phyloP scores from a whole-genome alignment of 2,329 filamentous ascomycete species.

The Alternaria arbusti region DNA sequence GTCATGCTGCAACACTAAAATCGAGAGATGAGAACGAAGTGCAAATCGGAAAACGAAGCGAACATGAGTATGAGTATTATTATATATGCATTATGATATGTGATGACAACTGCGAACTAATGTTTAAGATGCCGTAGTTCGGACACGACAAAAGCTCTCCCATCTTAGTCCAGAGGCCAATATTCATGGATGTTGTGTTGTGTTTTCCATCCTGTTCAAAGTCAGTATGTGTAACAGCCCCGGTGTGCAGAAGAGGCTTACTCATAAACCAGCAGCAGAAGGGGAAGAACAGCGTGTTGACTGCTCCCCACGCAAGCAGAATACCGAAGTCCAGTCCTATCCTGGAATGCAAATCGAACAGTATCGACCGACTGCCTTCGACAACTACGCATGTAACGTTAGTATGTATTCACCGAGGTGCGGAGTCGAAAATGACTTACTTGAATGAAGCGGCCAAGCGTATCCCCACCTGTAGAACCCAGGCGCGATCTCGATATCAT shows the following conservation, averaged over 20 bases:
- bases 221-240: neutral
- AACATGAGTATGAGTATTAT: neutral
- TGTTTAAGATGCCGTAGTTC: rapidly evolving
- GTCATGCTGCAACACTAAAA: neutral
- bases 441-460: constrained; percentile 67
- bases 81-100: neutral
- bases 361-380: constrained; percentile 63
- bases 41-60: neutral
- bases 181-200: constrained; percentile 21
- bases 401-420: too few relatives aligned
- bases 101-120: neutral
- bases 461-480: constrained; percentile 68
- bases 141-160: too few relatives aligned
- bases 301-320: constrained; percentile 63
- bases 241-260: neutral
- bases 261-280: constrained; percentile 53
- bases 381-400: constrained; percentile 53
- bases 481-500: constrained; percentile 64
- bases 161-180: constrained; percentile 20
- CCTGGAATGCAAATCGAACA: constrained; percentile 65
- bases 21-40: neutral
- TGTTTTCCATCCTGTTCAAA: constrained; percentile 6
- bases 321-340: constrained; percentile 68
- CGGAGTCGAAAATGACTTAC: too few relatives aligned
- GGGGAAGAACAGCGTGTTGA: constrained; percentile 62